phyloP scores from a whole-genome alignment of 2,329 filamentous ascomycete species.

The Coccinonectria pachysandricola region DNA sequence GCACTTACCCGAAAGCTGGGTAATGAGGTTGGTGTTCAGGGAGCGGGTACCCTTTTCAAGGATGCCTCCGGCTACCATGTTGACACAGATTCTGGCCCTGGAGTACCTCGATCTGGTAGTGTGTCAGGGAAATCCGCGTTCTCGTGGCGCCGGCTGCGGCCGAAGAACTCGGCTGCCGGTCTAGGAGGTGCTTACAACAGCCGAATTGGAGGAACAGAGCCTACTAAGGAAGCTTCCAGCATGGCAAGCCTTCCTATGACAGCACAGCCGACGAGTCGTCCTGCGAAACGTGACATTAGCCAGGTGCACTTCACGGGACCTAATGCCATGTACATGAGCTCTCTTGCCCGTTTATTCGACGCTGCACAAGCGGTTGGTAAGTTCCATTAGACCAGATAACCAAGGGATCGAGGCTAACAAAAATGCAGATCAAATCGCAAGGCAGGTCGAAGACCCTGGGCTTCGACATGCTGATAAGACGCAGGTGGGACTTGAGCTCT shows the following conservation, averaged over 20 bases:
- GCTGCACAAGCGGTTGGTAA: constrained; percentile 85
- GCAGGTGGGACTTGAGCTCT: constrained; percentile 88
- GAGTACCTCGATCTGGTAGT: constrained; percentile 45
- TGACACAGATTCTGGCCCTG: constrained; percentile 33
- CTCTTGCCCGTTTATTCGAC: constrained; percentile 83
- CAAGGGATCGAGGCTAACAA: constrained; percentile 13
- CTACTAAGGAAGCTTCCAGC: constrained; percentile 31
- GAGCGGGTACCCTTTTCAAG: constrained; percentile 63
- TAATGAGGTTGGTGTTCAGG: constrained; percentile 81
- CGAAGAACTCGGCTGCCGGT: constrained; percentile 70
- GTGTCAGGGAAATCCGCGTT: constrained; percentile 63
- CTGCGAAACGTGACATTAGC: constrained; percentile 60
- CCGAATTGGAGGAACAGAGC: constrained; percentile 14
- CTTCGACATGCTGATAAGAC: constrained; percentile 86
- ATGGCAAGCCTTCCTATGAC: constrained; percentile 74
- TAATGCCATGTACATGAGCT: constrained; percentile 83
- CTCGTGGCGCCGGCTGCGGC: constrained; percentile 81
- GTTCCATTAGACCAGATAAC: constrained; percentile 15
- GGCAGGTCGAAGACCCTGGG: constrained; percentile 91
- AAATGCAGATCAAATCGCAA: constrained; percentile 74
- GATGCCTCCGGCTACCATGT: constrained; percentile 45
- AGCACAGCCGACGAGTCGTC: constrained; percentile 50
- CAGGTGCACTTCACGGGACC: constrained; percentile 69
- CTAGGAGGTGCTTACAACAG: constrained; percentile 38
- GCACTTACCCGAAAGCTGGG: constrained; percentile 74